Conservation (phyloP, 106 monocot genomes). For the Allium cepa region DNA sequence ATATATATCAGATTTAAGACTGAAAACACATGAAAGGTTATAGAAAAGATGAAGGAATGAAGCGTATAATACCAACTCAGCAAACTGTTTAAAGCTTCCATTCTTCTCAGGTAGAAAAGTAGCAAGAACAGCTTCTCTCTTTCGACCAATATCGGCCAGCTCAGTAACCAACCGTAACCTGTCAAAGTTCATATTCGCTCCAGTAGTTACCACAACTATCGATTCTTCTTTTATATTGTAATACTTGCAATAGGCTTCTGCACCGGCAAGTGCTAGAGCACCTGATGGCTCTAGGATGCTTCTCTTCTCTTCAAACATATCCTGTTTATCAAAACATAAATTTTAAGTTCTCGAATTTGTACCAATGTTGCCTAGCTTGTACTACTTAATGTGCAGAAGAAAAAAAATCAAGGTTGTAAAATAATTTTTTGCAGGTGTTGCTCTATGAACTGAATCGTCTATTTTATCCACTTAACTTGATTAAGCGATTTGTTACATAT, state of each 20-base stretch:
- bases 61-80: slow-evolving; percentile 40
- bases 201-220: slow-evolving; percentile 91
- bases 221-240: slow-evolving; percentile 75
- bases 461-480: no score
- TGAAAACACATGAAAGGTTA: background rate
- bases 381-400: background rate
- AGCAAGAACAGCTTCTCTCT: slow-evolving; percentile 90
- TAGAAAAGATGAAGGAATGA: background rate
- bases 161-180: slow-evolving; percentile 90
- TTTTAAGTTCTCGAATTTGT: background rate
- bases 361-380: background rate
- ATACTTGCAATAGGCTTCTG: slow-evolving; percentile 98
- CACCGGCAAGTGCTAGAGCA: slow-evolving; percentile 90
- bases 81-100: slow-evolving; percentile 82
- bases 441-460: no score
- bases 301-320: slow-evolving; percentile 99
- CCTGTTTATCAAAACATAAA: slow-evolving; percentile 23
- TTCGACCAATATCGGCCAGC: slow-evolving; percentile 98
- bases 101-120: slow-evolving; percentile 68
- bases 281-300: slow-evolving; percentile 98
- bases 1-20: background rate
- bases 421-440: background rate
- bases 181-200: slow-evolving; percentile 99
- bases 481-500: no score
- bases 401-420: background rate